Percentiles rank a stretch among this genome's conserved stretches.
Evolutionary conservation across 2,329 filamentous ascomycete genomes (phyloP).

Genomic region (Pezicula rhizophila): DNA sequence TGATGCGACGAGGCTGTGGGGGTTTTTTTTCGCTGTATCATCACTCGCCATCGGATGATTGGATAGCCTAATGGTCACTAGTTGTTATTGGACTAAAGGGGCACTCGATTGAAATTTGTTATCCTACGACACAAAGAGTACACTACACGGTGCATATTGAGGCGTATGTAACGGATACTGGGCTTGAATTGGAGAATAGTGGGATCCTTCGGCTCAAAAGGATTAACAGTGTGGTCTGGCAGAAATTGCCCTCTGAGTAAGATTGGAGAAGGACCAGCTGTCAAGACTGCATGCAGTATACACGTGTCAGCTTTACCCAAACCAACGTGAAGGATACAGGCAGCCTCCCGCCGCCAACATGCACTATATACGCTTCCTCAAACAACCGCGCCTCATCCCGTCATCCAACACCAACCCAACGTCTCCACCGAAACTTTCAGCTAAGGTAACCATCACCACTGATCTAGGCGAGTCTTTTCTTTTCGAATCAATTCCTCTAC

Average conservation of each 20-base stretch:
- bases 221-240: not conserved
- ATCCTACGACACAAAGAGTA: not conserved
- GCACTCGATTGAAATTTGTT: not conserved
- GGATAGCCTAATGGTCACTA: not conserved
- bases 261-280: too few relatives aligned
- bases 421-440: conserved; percentile 26
- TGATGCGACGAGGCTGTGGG: not conserved
- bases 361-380: conserved; percentile 65
- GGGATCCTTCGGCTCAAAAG: not conserved
- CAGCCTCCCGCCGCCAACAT: conserved; percentile 27
- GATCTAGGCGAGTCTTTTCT: conserved; percentile 48
- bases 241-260: not conserved
- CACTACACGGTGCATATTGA: not conserved
- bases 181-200: not conserved
- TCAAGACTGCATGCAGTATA: too few relatives aligned
- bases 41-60: not conserved
- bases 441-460: conserved; percentile 58
- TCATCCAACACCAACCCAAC: conserved; percentile 26
- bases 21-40: not conserved
- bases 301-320: too few relatives aligned
- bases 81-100: not conserved
- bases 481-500: not conserved
- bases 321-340: not conserved
- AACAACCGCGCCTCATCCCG: conserved; percentile 45
- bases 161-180: not conserved